Base-by-base conservation (phyloP, 2,329 filamentous ascomycete genomes). In the Aureobasidium sp. region DNA sequence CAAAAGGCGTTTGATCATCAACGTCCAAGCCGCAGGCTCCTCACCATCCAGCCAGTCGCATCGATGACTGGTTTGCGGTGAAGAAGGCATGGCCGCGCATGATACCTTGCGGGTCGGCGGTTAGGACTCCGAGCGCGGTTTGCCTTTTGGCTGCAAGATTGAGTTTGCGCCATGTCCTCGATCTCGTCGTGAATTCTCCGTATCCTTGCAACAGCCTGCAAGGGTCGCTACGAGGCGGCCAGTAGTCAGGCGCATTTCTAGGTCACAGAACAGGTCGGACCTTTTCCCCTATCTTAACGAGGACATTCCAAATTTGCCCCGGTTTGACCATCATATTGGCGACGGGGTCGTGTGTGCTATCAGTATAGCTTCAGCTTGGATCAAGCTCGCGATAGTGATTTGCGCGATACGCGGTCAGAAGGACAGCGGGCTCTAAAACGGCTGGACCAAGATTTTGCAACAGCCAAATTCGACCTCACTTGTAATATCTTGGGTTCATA, bases 141-240 rank as follows among this genome's bases (percentile, higher is more conserved):
- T 42, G 34, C 36, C 51, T 53, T 53, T 53, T n/a, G 31, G 17
- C 22, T 60, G 57, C 57, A 60, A 60, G 57, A 60, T 60, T 51
- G 57, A 60, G 45, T 60, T 60, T 60, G 57, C 57, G 57, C 44
- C 45, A 51, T 51, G 34, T n/a, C 22, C 45, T 5, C 29, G 57
- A 60, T 60, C 44, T 60, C 17, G 31, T 31, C 48, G 8, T 29
- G 8, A 49, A 60, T 27, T 51, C 34, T 34, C 57, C 45, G 44
- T 51, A 51, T 20, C 57, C 57, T 60, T 49, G 57, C 57, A 49
- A 41, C 42, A 48, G 9, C 25, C n/a, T 29, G 27, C 14, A 25
- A 57, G 27, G 41, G 53, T 44, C n/a, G 42, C 31, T 39, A 27
- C n/a, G 34, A 11, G 22, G 31, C 39, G 4, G 15, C 5, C 9